Evolutionary conservation across 345 rosid genomes (phyloP), one percentile per base, ranked within the genome.

Genomic region (Eucalyptus marginata): DNA sequence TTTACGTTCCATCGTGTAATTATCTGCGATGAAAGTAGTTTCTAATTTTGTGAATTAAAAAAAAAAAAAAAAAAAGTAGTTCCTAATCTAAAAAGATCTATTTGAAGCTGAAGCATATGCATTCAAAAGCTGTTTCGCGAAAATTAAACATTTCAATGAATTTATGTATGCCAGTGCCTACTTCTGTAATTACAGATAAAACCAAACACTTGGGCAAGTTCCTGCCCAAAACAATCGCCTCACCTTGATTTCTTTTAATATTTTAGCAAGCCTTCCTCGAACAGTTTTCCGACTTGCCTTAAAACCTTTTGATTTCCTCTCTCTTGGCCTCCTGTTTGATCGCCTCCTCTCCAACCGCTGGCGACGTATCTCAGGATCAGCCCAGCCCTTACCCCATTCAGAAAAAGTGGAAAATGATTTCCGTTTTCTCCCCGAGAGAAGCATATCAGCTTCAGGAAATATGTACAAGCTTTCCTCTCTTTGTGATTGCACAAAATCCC

Each of bases 371-470:
- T 95, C 97, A 51, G 99, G 98, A 93, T 96, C 95, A 49, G 98
- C 98, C 99, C 99, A 97, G 80, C 99, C 99, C 88, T 93, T 96
- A 22, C 99, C 97, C 98, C 99, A 96, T 3, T 92, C 94, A 9
- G 97, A 92, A 92, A 96, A 94, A 68, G 92, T 92, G 36, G 95
- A 92, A 88, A 93, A 91, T 43, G 96, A 50, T 89, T 80, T 89
- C 40, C 20, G n/a, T 81, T 87, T 91, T 87, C 89, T 91, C 87
- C 86, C 47, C 3, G 97, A 91, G 46, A 95, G 94, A 83, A 93
- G 89, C 99, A 96, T 97, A 87, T 97, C 99, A 7, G 98, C 99
- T 92, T 97, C 99, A 10, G 98, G 99, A 86, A 92, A 93, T 20
- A 93, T 91, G 87, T 85, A 81, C 90, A 96, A 93, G 40, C 92